Conservation (phyloP, 345 rosid species). For the Citrus inodora region DNA sequence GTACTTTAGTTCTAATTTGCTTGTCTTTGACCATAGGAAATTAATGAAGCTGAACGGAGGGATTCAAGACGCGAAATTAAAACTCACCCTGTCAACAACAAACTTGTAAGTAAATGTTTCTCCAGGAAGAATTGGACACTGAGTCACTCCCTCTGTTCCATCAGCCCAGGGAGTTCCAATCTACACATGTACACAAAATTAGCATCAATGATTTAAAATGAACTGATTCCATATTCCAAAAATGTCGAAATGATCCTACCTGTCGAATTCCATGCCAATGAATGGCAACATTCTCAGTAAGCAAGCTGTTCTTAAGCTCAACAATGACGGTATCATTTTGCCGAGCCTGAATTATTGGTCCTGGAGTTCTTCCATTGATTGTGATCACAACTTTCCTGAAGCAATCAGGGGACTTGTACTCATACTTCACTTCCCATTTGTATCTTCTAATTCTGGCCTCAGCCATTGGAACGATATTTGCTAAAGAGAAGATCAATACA, state of each 20-base stretch:
- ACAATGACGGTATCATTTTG: constrained; percentile 68
- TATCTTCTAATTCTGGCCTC: constrained; percentile 40
- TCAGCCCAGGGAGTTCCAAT: constrained; percentile 74
- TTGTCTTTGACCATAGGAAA: background rate
- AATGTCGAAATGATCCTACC: constrained; percentile 7
- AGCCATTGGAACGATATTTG: background rate
- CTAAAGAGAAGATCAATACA: background rate
- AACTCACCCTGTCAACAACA: constrained; percentile 66
- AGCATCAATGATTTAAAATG: background rate
- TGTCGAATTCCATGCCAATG: constrained; percentile 91
- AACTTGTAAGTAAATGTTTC: constrained; percentile 58
- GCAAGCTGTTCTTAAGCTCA: constrained; percentile 58
- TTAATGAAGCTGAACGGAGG: background rate
- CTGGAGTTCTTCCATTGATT: constrained; percentile 60
- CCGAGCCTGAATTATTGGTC: constrained; percentile 57
- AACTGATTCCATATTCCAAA: background rate
- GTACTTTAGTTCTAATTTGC: background rate
- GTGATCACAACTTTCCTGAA: constrained; percentile 56
- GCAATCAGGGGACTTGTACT: constrained; percentile 64
- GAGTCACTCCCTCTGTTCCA: constrained; percentile 67
- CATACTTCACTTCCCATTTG: constrained; percentile 70
- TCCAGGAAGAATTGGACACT: constrained; percentile 70
- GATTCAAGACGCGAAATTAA: background rate
- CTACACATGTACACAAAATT: constrained; percentile 21
- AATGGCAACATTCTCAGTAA: constrained; percentile 56